A percentile compares a stretch with the other conserved stretches of the same genome.
Conservation (phyloP, 2,329 filamentous ascomycete genomes). For the Zymoseptoria tritici region DNA sequence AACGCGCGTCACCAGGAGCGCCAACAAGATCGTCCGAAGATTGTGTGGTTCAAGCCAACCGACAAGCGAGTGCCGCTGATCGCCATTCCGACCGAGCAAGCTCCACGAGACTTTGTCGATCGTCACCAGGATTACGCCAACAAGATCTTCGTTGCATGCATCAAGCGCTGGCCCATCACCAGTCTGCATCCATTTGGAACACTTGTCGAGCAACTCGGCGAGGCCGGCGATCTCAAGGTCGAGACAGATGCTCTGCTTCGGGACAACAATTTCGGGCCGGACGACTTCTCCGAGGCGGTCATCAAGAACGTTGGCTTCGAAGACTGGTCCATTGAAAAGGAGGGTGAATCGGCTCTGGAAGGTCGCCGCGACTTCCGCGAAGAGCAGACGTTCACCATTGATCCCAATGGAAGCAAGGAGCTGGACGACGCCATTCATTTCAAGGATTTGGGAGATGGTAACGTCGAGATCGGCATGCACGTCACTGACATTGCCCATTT, state of each 20-base stretch:
- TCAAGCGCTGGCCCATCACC: conserved; percentile 98
- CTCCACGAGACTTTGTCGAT: conserved; percentile 94
- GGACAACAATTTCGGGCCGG: conserved; percentile 97
- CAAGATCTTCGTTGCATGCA: conserved; percentile 96
- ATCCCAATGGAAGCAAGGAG: conserved; percentile 79
- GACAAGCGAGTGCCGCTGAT: conserved; percentile 98
- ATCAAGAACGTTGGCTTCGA: conserved; percentile 86
- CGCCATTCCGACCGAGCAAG: conserved; percentile 96
- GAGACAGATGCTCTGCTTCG: conserved; percentile 94
- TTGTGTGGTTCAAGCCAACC: conserved; percentile 99
- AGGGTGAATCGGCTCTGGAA: conserved; percentile 66
- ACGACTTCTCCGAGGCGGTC: conserved; percentile 96
- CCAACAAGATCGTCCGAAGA: conserved; percentile 95
- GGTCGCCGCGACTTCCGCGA: conserved; percentile 82
- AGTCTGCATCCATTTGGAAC: conserved; percentile 99
- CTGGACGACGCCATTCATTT: conserved; percentile 90
- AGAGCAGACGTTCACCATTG: conserved; percentile 85
- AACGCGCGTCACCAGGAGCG: conserved; percentile 68
- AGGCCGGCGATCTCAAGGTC: conserved; percentile 95
- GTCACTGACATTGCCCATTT: conserved; percentile 94
- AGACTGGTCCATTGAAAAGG: conserved; percentile 80
- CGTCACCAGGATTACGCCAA: conserved; percentile 97
- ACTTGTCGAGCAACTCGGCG: conserved; percentile 89
- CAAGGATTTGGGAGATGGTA: conserved; percentile 73
- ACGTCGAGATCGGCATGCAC: conserved; percentile 90